These are phyloP conservation scores for Botrytis elliptica DNA, from an alignment of 2,329 filamentous ascomycete species.

Conservation along the genomic window DNA sequence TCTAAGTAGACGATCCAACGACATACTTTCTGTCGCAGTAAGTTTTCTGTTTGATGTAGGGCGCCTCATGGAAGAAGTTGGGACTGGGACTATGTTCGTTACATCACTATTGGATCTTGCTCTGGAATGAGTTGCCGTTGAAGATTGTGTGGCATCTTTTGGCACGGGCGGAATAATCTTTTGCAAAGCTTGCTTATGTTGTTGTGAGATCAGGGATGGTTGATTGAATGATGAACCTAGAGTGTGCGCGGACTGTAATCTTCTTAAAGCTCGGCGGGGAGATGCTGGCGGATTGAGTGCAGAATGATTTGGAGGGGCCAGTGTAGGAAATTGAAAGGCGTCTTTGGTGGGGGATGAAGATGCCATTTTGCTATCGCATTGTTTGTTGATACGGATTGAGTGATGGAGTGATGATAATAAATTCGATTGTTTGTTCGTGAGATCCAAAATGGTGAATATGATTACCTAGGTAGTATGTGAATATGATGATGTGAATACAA, in stretches of 20 bases:
- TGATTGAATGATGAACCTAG: slow-evolving; percentile 54
- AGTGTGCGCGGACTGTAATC: slow-evolving; percentile 73
- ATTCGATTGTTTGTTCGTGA: not conserved
- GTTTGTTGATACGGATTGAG: not conserved
- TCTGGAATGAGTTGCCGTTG: slow-evolving; percentile 45
- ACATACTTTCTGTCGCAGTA: slow-evolving; percentile 54
- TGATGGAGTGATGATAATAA: not conserved
- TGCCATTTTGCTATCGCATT: slow-evolving; percentile 20
- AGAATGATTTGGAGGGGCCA: slow-evolving; percentile 28
- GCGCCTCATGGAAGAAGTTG: slow-evolving; percentile 46
- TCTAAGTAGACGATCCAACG: slow-evolving; percentile 73
- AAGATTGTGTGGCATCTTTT: slow-evolving; percentile 24
- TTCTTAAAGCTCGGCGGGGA: slow-evolving; percentile 65
- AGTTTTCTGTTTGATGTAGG: slow-evolving; percentile 48
- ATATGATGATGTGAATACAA: not conserved
- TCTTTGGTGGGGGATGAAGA: slow-evolving; percentile 32
- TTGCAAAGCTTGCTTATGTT: slow-evolving; percentile 51
- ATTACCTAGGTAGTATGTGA: not conserved
- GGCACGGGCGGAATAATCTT: slow-evolving; percentile 23
- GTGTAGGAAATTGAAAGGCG: slow-evolving; percentile 26
- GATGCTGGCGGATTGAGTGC: slow-evolving; percentile 55
- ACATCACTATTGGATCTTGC: slow-evolving; percentile 74
- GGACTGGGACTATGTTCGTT: slow-evolving; percentile 44
- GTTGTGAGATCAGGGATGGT: slow-evolving; percentile 62
- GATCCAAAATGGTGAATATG: not conserved